Conservation (phyloP, 2,329 filamentous ascomycete genomes). For the Myriosclerotinia scirpicola region DNA sequence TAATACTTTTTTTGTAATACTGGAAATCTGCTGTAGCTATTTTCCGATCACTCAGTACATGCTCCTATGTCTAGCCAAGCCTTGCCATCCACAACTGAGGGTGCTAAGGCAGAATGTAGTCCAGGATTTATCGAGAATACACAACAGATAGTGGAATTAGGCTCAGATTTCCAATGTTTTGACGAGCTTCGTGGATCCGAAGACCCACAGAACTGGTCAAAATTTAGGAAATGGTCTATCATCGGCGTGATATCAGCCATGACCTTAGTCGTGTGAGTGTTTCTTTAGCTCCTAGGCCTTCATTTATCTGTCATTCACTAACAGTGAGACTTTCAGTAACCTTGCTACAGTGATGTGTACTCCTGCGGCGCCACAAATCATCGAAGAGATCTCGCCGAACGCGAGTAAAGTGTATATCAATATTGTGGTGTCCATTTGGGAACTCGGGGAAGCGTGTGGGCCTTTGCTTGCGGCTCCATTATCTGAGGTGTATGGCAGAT, state of each 20-base stretch:
- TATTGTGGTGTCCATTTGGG: conserved; percentile 50
- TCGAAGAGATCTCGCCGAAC: neutral
- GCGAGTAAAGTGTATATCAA: neutral
- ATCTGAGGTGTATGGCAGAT: conserved; percentile 47
- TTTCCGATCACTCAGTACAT: no score
- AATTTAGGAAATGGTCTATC: conserved; percentile 24
- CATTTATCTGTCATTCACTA: neutral
- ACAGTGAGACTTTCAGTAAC: neutral
- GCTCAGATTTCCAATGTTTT: no score
- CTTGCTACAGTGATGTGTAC: neutral
- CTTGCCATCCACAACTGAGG: no score
- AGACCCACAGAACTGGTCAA: conserved; percentile 41
- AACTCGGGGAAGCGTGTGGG: conserved; percentile 48
- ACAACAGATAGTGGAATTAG: no score
- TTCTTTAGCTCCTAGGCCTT: neutral
- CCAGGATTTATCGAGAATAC: no score
- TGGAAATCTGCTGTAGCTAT: no score
- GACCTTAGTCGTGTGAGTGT: conserved; percentile 1
- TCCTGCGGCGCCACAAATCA: neutral
- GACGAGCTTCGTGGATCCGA: conserved; percentile 23
- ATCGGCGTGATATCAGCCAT: neutral
- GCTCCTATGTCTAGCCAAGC: no score
- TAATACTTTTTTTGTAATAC: no score
- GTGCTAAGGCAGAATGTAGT: no score
- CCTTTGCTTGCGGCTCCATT: conserved; percentile 48